Evolutionary conservation across 306 rosid genomes (phyloP).

Genomic region (Quercus parvula): DNA sequence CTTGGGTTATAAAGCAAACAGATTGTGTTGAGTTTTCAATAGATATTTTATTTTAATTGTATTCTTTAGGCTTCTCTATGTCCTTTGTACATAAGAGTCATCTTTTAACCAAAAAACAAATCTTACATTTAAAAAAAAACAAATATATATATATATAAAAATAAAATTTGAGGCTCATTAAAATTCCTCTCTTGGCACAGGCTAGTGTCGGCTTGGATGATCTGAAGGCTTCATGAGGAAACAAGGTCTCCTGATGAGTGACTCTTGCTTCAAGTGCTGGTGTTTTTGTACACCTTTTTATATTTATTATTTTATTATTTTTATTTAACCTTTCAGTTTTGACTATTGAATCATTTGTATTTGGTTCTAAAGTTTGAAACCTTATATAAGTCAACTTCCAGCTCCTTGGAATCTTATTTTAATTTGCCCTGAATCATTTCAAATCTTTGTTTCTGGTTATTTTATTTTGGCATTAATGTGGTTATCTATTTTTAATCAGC

Average conservation of each 20-base stretch:
- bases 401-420: background rate
- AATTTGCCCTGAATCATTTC: background rate
- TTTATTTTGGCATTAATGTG: background rate
- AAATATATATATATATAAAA: too few relatives aligned
- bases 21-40: background rate
- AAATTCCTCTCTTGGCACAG: conserved; percentile 41
- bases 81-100: too few relatives aligned
- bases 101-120: too few relatives aligned
- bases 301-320: too few relatives aligned
- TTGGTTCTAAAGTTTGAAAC: conserved; percentile 7
- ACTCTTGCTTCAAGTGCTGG: background rate
- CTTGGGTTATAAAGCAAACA: background rate
- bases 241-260: conserved; percentile 10
- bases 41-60: background rate
- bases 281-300: background rate
- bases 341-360: conserved; percentile 2
- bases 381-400: background rate
- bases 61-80: too few relatives aligned
- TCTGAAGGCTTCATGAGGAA: conserved; percentile 60
- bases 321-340: background rate
- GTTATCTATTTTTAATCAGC: background rate
- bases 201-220: conserved; percentile 87
- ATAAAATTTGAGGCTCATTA: background rate
- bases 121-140: too few relatives aligned
- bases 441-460: too few relatives aligned